Conservation (phyloP, 1,284 basidiomycete species). For the Porodaedalea pini region DNA sequence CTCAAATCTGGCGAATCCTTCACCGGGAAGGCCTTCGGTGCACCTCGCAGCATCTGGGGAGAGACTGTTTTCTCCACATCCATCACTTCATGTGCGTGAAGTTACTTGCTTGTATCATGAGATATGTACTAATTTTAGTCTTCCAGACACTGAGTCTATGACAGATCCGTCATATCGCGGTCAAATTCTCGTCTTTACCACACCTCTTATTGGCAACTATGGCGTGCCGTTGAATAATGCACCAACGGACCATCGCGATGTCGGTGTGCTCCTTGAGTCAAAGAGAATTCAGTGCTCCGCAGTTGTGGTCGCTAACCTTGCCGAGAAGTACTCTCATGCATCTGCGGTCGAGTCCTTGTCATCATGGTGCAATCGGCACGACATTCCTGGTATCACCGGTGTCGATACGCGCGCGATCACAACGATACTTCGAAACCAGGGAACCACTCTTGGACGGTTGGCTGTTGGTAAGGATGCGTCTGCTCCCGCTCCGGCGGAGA, state of each 20-base stretch:
- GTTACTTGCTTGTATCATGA: not conserved
- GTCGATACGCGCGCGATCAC: constrained; percentile 98
- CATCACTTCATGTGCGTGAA: constrained; percentile 86
- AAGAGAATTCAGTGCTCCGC: constrained; percentile 87
- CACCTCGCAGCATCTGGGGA: constrained; percentile 84
- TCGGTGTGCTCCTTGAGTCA: constrained; percentile 90
- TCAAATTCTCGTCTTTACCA: constrained; percentile 97
- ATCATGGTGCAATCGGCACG: constrained; percentile 89
- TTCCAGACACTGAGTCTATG: constrained; percentile 95
- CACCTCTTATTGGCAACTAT: constrained; percentile 98
- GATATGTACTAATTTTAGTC: constrained; percentile 15
- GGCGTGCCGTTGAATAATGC: constrained; percentile 87
- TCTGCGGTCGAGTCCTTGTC: constrained; percentile 90
- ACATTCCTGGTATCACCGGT: constrained; percentile 92
- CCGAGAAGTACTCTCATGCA: constrained; percentile 94
- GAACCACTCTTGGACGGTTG: constrained; percentile 92
- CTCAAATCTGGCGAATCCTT: constrained; percentile 94
- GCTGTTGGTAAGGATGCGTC: constrained; percentile 78
- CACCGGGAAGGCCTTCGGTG: constrained; percentile 86
- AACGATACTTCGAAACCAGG: constrained; percentile 89
- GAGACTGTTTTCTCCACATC: constrained; percentile 99
- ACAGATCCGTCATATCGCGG: constrained; percentile 98
- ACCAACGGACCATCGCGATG: constrained; percentile 74
- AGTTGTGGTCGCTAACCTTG: constrained; percentile 92
- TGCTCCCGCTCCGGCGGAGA: constrained; percentile 52